These are phyloP conservation scores for Trichophyton benhamiae DNA, from an alignment of 2,329 filamentous ascomycete species.

Conservation along the genomic window DNA sequence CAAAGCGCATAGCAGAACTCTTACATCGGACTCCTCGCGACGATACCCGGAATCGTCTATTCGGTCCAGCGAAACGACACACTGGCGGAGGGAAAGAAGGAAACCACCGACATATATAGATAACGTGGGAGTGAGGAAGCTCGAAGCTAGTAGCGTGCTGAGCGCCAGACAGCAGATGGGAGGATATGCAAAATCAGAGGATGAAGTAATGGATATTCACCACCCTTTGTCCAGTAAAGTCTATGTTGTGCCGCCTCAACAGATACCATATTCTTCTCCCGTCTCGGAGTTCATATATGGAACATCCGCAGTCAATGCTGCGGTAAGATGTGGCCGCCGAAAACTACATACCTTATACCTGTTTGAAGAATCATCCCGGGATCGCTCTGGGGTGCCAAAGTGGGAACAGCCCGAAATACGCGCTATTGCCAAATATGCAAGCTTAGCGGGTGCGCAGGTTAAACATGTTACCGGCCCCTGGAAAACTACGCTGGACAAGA, in stretches of 20 bases:
- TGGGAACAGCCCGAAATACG: constrained; percentile 10
- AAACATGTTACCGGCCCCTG: constrained; percentile 49
- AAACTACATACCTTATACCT: constrained; percentile 78
- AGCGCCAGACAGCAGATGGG: background rate
- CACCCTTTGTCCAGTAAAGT: constrained; percentile 2
- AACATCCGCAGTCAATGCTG: constrained; percentile 64
- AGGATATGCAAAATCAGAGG: background rate
- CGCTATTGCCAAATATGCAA: constrained; percentile 29
- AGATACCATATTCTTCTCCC: constrained; percentile 63
- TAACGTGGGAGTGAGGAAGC: background rate
- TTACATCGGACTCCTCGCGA: too few relatives aligned
- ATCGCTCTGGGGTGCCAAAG: constrained; percentile 34
- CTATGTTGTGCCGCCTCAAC: constrained; percentile 23
- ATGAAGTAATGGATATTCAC: background rate
- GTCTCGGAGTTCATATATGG: constrained; percentile 90
- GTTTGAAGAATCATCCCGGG: constrained; percentile 44
- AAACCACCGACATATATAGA: background rate
- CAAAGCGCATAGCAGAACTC: too few relatives aligned
- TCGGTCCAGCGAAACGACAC: too few relatives aligned
- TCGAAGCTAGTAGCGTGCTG: background rate
- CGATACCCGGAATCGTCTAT: too few relatives aligned
- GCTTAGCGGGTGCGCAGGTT: constrained; percentile 40
- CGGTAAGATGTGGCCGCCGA: constrained; percentile 55
- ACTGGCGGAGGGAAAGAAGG: background rate
- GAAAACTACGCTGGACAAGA: constrained; percentile 64